Evolutionary conservation across 75 land plant genomes (phyloP), one percentile per base, ranked within the genome.

Genomic region (Cunninghamia lanceolata): DNA sequence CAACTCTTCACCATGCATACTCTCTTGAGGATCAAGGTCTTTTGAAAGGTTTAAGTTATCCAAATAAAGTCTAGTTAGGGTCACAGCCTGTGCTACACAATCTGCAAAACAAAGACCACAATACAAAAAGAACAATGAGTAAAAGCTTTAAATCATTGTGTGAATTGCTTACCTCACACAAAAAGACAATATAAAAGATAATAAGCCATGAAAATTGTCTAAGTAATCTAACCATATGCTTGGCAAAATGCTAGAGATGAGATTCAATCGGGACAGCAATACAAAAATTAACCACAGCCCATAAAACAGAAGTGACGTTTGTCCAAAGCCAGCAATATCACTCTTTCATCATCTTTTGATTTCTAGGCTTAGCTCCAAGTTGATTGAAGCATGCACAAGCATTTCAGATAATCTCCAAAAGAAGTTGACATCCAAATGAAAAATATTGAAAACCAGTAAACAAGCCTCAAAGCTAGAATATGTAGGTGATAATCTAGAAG

Each of bases 1-100:
- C 40, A 96, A 91, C 84, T 96, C 99, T 93, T 97, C 99, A 13
- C 99, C 99, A 89, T 91, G 88, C 93, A 98, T 93, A 83, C 85
- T 93, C 87, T 98, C 99, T 84, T 96, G 95, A 68, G 95, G 91
- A 89, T 98, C 99, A 66, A 95, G 89, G 83, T 93, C 94, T 76
- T 80, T 91, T 21, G 99, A 98, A 54, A 95, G 92, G 25, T 86
- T 84, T 63, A 98, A 89, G 84, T 90, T 92, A 79, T 93, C 86
- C 52, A 90, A 85, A 76, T 91, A 98, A 63, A 95, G 85, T 42
- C 92, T 88, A 21, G 87, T 85, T 90, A 93, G 88, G 56, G 87
- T 53, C 36, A 86, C 52, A 75, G 95, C 94, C 83, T 43, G 82
- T 28, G n/a, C 52, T 86, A 90, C 87, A 40, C 92, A 87, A 53